phyloP scores from a whole-genome alignment of 306 rosid species.

The Trichosanthes truncata region DNA sequence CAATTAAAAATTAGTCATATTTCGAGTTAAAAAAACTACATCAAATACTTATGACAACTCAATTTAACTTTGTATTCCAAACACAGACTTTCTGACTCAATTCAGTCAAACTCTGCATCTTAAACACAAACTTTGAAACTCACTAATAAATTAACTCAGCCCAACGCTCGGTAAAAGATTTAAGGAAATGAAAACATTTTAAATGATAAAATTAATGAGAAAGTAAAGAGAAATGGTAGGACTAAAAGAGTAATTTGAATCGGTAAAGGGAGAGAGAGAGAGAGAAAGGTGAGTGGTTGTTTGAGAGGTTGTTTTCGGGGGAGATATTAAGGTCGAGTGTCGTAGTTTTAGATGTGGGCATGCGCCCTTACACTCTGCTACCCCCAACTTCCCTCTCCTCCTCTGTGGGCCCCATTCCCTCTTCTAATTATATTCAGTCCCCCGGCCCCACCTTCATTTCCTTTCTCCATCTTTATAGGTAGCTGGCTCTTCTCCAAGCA shows the following conservation, averaged over 20 bases:
- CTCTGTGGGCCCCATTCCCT: constrained; percentile 29
- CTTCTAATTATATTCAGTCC: constrained; percentile 23
- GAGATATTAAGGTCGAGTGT: constrained; percentile 73
- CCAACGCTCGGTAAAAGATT: too few relatives aligned
- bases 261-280: neutral
- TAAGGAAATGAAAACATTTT: too few relatives aligned
- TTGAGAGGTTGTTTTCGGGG: constrained; percentile 49
- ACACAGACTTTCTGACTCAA: too few relatives aligned
- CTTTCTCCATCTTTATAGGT: constrained; percentile 20
- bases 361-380: constrained; percentile 38
- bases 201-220: too few relatives aligned
- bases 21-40: too few relatives aligned
- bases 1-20: too few relatives aligned
- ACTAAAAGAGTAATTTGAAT: neutral
- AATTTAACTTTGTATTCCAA: too few relatives aligned
- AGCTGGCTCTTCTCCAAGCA: constrained; percentile 1
- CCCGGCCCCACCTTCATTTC: constrained; percentile 30
- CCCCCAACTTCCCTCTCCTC: constrained; percentile 11
- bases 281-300: constrained; percentile 46
- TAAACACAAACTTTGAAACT: too few relatives aligned
- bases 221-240: neutral
- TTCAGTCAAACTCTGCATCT: too few relatives aligned
- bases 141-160: too few relatives aligned
- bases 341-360: constrained; percentile 68
- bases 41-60: too few relatives aligned